phyloP scores from a whole-genome alignment of 2,329 filamentous ascomycete species.

The Tolypocladium tundrense region DNA sequence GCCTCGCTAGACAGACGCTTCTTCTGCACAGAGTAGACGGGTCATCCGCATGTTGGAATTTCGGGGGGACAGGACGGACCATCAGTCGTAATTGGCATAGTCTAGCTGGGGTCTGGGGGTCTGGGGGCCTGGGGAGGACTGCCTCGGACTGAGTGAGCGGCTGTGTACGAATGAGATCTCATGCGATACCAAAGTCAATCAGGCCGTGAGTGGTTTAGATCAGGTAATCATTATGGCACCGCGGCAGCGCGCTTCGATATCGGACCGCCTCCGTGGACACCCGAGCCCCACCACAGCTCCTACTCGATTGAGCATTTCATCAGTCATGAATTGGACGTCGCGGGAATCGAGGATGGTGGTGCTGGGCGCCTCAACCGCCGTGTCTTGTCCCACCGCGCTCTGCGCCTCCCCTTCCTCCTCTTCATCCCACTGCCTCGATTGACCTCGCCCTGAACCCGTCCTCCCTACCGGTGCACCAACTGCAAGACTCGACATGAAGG shows the following conservation, averaged over 20 bases:
- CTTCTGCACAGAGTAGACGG: not conserved
- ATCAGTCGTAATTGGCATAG: not conserved
- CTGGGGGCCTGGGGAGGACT: no score
- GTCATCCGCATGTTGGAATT: not conserved
- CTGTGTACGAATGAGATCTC: not conserved
- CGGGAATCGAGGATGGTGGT: not conserved
- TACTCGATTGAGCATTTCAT: conserved; percentile 7
- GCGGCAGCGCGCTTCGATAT: conserved; percentile 7
- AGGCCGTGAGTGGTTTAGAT: not conserved
- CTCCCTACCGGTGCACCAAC: conserved; percentile 2
- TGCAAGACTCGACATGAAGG: not conserved
- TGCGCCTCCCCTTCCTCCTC: conserved; percentile 2
- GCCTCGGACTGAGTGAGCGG: not conserved
- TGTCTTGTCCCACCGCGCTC: conserved; percentile 4
- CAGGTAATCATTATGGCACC: not conserved
- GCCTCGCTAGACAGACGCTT: not conserved
- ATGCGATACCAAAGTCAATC: not conserved
- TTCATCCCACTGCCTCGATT: not conserved
- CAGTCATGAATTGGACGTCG: conserved; percentile 4
- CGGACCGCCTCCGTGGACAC: conserved; percentile 14
- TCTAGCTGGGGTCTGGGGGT: not conserved
- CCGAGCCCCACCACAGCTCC: conserved; percentile 14
- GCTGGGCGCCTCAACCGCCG: not conserved
- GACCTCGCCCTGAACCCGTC: conserved; percentile 1
- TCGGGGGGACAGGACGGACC: not conserved